phyloP scores from a whole-genome alignment of 2,329 filamentous ascomycete genomes.

The Lecanicillium sp. region DNA sequence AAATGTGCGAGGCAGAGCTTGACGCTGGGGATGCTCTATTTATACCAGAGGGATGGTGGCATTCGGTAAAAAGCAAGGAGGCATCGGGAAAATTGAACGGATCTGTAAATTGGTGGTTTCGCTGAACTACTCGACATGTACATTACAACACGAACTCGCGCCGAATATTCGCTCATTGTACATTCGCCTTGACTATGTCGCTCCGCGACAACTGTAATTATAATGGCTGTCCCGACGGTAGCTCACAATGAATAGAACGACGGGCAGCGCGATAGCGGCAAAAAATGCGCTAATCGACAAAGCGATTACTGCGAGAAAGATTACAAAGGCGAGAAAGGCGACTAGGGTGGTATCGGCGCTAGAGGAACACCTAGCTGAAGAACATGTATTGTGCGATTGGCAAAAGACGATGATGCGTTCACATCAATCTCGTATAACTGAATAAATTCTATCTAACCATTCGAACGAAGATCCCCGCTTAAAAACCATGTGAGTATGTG shows the following conservation, averaged over 20 bases:
- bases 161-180: not conserved
- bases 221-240: no score
- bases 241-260: no score
- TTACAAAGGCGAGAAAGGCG: no score
- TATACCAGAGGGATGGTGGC: constrained; percentile 40
- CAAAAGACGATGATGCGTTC: no score
- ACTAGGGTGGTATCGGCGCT: no score
- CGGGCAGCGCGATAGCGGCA: no score
- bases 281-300: no score
- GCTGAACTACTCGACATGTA: constrained; percentile 19
- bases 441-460: not conserved
- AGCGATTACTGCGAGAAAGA: no score
- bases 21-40: constrained; percentile 42
- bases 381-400: no score
- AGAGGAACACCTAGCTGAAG: no score
- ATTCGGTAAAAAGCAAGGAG: constrained; percentile 36
- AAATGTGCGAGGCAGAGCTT: constrained; percentile 49
- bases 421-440: no score
- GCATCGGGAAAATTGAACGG: constrained; percentile 32
- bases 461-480: not conserved
- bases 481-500: constrained; percentile 87
- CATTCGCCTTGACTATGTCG: not conserved
- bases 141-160: not conserved
- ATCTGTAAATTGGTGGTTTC: constrained; percentile 43
- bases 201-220: no score